Evolutionary conservation across 805 yeast genomes (phyloP).

Genomic region (Pichia nanzhaoensis): DNA sequence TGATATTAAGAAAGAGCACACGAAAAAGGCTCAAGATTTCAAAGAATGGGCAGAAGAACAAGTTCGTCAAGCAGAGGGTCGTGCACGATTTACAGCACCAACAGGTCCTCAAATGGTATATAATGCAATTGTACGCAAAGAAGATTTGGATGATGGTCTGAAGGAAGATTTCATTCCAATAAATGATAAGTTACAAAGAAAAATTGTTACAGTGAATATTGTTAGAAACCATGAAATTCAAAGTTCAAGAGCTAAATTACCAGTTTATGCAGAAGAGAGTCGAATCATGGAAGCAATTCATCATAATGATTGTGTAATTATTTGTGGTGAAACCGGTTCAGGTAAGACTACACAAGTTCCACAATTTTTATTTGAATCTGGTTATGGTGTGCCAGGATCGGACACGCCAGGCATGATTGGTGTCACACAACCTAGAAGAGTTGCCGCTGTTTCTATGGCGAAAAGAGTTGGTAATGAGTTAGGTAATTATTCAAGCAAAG

Average conservation of each 20-base stretch:
- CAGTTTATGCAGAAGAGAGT: conserved; percentile 88
- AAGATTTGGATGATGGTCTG: conserved; percentile 65
- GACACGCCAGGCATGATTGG: conserved; percentile 92
- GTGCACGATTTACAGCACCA: conserved; percentile 42
- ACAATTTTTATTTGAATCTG: conserved; percentile 88
- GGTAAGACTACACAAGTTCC: conserved; percentile 99
- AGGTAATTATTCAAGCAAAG: conserved; percentile 63
- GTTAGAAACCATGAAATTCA: conserved; percentile 63
- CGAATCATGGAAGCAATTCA: conserved; percentile 91
- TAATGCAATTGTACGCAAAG: conserved; percentile 52
- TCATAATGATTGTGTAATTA: conserved; percentile 81
- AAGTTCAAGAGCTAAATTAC: conserved; percentile 59
- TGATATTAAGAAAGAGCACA: conserved; percentile 37
- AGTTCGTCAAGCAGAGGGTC: conserved; percentile 56
- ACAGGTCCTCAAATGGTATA: conserved; percentile 47
- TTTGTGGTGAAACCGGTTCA: conserved; percentile 98
- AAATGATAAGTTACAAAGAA: conserved; percentile 45
- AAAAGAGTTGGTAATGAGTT: conserved; percentile 69
- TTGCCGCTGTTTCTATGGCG: conserved; percentile 91
- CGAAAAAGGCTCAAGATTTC: conserved; percentile 55
- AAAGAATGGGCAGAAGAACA: conserved; percentile 85
- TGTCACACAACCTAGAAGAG: conserved; percentile 91
- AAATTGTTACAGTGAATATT: conserved; percentile 63
- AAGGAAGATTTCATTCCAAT: conserved; percentile 56
- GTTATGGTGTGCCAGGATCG: conserved; percentile 60